A percentile compares a stretch with the other conserved stretches of the same genome.
phyloP scores from a whole-genome alignment of 257 asterid species.

The Orobanche coerulescens region DNA sequence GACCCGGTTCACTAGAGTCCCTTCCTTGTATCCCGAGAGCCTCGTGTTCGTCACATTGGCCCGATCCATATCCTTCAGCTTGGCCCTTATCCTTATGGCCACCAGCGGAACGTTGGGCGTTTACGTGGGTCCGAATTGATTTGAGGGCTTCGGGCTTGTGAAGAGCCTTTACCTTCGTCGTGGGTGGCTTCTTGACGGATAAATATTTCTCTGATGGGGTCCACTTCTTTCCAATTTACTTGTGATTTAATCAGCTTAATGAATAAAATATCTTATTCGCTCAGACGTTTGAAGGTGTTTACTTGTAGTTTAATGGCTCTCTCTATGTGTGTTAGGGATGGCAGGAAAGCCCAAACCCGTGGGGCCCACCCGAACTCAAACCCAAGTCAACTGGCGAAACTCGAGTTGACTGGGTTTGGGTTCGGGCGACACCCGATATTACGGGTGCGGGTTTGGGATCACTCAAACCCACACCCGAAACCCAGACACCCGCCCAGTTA shows the following conservation, averaged over 20 bases:
- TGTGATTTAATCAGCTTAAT: constrained; percentile 44
- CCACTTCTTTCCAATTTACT: constrained; percentile 62
- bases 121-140: constrained; percentile 39
- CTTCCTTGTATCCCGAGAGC: constrained; percentile 68
- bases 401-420: too few species aligned
- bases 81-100: constrained; percentile 46
- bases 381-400: too few species aligned
- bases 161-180: constrained; percentile 51
- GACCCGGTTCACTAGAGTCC: constrained; percentile 65
- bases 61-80: constrained; percentile 80
- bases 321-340: too few species aligned
- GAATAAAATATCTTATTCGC: too few species aligned
- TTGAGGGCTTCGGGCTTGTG: constrained; percentile 85
- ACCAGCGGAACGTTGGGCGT: constrained; percentile 48
- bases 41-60: constrained; percentile 56
- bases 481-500: too few species aligned
- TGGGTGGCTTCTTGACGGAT: constrained; percentile 44
- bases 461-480: too few species aligned
- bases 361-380: too few species aligned
- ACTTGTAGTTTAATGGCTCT: too few species aligned
- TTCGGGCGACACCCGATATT: too few species aligned
- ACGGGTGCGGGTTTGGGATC: too few species aligned
- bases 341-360: too few species aligned
- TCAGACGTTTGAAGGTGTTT: too few species aligned
- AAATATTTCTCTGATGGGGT: constrained; percentile 50